phyloP scores from a whole-genome alignment of 345 rosid species.

The Camelina neglecta region DNA sequence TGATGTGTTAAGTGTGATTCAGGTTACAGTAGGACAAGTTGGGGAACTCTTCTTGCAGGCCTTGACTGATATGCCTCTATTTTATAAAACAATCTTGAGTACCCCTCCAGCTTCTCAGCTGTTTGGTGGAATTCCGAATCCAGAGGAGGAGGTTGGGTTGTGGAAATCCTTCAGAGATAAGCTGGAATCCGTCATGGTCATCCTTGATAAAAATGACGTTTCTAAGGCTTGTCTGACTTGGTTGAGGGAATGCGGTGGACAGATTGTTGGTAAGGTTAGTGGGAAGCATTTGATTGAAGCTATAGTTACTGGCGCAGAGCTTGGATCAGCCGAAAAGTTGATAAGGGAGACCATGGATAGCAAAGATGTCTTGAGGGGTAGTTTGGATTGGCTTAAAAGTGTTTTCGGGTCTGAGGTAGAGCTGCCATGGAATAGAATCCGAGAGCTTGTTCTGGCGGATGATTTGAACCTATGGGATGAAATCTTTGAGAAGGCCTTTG shows the following conservation, averaged over 20 bases:
- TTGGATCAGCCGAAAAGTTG: slow-evolving; percentile 78
- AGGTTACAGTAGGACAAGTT: slow-evolving; percentile 84
- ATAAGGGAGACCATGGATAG: slow-evolving; percentile 82
- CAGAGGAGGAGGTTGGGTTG: slow-evolving; percentile 85
- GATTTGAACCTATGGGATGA: slow-evolving; percentile 97
- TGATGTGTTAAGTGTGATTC: slow-evolving; percentile 72
- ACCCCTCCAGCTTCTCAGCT: slow-evolving; percentile 95
- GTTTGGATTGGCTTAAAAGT: slow-evolving; percentile 92
- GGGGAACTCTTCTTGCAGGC: slow-evolving; percentile 92
- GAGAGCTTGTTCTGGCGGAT: slow-evolving; percentile 87
- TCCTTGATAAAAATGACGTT: slow-evolving; percentile 61
- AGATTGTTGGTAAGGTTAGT: slow-evolving; percentile 64
- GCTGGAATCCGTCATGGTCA: slow-evolving; percentile 63
- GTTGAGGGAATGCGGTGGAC: slow-evolving; percentile 76
- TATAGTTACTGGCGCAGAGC: slow-evolving; percentile 71
- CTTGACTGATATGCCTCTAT: slow-evolving; percentile 87
- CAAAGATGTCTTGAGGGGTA: slow-evolving; percentile 84
- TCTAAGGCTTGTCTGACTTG: slow-evolving; percentile 72
- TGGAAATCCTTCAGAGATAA: slow-evolving; percentile 88
- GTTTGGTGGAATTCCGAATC: slow-evolving; percentile 95
- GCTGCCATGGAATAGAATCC: slow-evolving; percentile 93
- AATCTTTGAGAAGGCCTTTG: slow-evolving; percentile 94
- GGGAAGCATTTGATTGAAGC: slow-evolving; percentile 72
- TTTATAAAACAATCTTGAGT: slow-evolving; percentile 79
- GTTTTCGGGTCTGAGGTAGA: slow-evolving; percentile 97